Conservation (phyloP, 2,329 filamentous ascomycete genomes). For the Alternaria metachromatica region DNA sequence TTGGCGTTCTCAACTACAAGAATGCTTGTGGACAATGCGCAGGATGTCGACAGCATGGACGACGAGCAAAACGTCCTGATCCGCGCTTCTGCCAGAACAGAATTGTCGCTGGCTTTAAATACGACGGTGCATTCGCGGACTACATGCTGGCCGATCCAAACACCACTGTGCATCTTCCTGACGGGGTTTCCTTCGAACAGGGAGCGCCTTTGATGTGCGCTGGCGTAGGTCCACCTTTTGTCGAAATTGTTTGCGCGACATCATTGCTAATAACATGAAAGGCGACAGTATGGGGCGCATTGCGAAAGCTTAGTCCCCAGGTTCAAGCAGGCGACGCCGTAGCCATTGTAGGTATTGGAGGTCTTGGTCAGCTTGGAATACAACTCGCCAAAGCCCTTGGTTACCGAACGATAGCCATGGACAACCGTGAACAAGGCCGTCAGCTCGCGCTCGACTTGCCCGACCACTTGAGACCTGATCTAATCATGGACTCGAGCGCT, state of each 20-base stretch:
- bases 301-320: conserved; percentile 27
- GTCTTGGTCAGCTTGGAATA: conserved; percentile 76
- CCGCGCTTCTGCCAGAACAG: conserved; percentile 38
- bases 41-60: conserved; percentile 23
- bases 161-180: conserved; percentile 33
- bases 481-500: conserved; percentile 24
- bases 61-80: conserved; percentile 22
- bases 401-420: conserved; percentile 29
- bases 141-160: conserved; percentile 43
- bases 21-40: conserved; percentile 32
- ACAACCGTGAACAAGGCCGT: conserved; percentile 32
- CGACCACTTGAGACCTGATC: conserved; percentile 24
- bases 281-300: conserved; percentile 38
- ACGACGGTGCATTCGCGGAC: conserved; percentile 43
- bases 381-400: conserved; percentile 65
- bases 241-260: background rate
- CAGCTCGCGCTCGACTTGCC: conserved; percentile 26
- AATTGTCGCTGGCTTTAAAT: conserved; percentile 38
- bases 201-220: conserved; percentile 47
- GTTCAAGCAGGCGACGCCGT: conserved; percentile 71
- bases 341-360: conserved; percentile 82
- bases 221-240: conserved; percentile 28
- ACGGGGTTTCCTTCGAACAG: conserved; percentile 30
- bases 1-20: conserved; percentile 37
- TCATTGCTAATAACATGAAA: conserved; percentile 1